Conservation (phyloP, 164 flowering plant genomes). For the Liquidambar formosana region DNA sequence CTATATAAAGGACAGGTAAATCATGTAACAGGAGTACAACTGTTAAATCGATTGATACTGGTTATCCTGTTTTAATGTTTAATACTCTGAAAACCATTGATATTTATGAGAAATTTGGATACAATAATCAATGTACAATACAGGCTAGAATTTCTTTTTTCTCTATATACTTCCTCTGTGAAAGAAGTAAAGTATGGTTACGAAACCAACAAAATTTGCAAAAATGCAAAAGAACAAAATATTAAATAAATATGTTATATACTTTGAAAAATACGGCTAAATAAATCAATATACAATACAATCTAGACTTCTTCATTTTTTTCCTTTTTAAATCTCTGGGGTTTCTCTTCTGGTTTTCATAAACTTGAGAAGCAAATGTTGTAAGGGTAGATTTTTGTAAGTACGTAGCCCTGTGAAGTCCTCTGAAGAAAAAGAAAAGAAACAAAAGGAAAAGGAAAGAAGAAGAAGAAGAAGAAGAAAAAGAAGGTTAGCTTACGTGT, state of each 20-base stretch:
- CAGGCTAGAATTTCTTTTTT: too few species aligned
- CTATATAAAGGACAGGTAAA: too few species aligned
- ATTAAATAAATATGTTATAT: too few species aligned
- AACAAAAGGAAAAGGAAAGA: not conserved
- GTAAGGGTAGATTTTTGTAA: not conserved
- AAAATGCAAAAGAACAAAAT: too few species aligned
- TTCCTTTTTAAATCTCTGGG: too few species aligned
- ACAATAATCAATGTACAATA: not conserved
- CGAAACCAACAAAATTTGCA: too few species aligned
- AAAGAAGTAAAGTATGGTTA: too few species aligned
- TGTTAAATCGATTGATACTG: not conserved
- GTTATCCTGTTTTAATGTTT: not conserved
- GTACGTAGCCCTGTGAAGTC: not conserved
- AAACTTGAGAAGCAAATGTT: not conserved
- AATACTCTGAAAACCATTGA: not conserved
- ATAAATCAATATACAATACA: not conserved
- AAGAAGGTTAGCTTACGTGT: conserved; percentile 70
- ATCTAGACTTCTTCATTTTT: too few species aligned
- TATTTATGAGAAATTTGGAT: not conserved
- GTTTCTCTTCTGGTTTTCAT: not conserved
- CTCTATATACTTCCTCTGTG: too few species aligned
- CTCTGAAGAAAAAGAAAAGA: not conserved
- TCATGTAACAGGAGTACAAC: not conserved
- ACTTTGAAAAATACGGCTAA: not conserved
- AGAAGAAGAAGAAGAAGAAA: not conserved